Evolutionary conservation across 164 flowering plant genomes (phyloP), one percentile per base, ranked within the genome.

Genomic region (Nymphaea colorata): DNA sequence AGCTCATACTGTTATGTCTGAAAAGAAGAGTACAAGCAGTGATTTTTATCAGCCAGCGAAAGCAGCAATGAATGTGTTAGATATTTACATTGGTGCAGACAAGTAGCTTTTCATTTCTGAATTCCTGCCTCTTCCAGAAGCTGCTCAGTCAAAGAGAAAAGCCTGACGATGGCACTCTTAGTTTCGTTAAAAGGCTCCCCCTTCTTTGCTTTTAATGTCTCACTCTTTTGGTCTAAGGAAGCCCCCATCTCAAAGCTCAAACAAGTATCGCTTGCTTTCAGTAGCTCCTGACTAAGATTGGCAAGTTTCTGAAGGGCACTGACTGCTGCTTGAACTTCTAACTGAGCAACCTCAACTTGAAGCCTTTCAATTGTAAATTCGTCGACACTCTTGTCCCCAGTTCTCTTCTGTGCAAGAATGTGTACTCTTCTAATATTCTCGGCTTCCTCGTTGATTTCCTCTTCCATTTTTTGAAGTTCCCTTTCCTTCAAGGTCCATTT

Each of bases 321-420:
- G 2, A 86, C 86, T 45, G 96, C 98, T 70, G 97, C 93, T 76
- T 90, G 93, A 62, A 77, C 86, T 76, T 91, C 94, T 36, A 93
- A 82, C 64, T 84, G 84, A 66, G 87, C 86, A 44, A 90, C 88
- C 73, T 93, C 96, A 6, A 86, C 77, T 71, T 87, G 83, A 59
- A 90, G 96, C 76, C 83, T 84, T 77, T 93, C 98, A 59, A 82
- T 81, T 36, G 85, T 90, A 74, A 88, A 74, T 68, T 87, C 95
- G 1, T 85, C 91, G 3, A 86, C 59, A 47, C 70, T 84, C 70
- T 69, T 84, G 41, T 75, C 83, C 16, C 87, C 87, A 17, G 79
- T 76, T 73, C 80, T 81, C 69, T 84, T 89, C 69, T 85, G 86
- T 43, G 83, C 84, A 75, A 82, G 74, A 41, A 76, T 75, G 74